Conservation (phyloP, 1,284 basidiomycete genomes). For the Agaricales sp. region DNA sequence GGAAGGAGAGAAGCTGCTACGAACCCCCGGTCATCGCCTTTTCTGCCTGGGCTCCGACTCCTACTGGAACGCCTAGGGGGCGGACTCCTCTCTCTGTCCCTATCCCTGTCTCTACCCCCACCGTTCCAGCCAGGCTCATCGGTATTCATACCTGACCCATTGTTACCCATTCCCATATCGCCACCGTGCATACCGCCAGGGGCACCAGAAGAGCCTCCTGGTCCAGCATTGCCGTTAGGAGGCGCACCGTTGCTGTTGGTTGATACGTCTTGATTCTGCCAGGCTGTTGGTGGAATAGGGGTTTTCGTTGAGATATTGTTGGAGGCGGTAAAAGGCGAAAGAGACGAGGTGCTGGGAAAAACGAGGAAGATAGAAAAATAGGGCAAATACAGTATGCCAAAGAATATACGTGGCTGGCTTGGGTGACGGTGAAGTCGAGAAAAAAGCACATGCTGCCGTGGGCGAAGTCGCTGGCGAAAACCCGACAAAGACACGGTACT, state of each 20-base stretch:
- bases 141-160: slow-evolving; percentile 34
- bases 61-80: slow-evolving; percentile 54
- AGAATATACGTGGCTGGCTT: too few relatives aligned
- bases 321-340: neutral
- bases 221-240: slow-evolving; percentile 57
- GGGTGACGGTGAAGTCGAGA: too few relatives aligned
- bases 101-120: slow-evolving; percentile 33
- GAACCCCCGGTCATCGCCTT: slow-evolving; percentile 39
- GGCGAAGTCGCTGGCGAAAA: too few relatives aligned
- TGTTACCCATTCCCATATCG: slow-evolving; percentile 32
- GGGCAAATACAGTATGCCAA: too few relatives aligned
- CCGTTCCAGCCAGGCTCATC: slow-evolving; percentile 25
- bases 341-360: neutral
- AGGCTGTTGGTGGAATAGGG: slow-evolving; percentile 37
- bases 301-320: neutral
- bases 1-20: slow-evolving; percentile 18
- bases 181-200: too few relatives aligned
- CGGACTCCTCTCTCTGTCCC: too few relatives aligned
- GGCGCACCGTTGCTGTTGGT: slow-evolving; percentile 35
- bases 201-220: slow-evolving; percentile 40
- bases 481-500: too few relatives aligned
- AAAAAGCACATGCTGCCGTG: too few relatives aligned
- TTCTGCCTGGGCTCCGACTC: slow-evolving; percentile 53
- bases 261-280: slow-evolving; percentile 72
- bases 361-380: neutral